Conservation (phyloP, 805 yeast genomes). For the Jamesozyma piceae region DNA sequence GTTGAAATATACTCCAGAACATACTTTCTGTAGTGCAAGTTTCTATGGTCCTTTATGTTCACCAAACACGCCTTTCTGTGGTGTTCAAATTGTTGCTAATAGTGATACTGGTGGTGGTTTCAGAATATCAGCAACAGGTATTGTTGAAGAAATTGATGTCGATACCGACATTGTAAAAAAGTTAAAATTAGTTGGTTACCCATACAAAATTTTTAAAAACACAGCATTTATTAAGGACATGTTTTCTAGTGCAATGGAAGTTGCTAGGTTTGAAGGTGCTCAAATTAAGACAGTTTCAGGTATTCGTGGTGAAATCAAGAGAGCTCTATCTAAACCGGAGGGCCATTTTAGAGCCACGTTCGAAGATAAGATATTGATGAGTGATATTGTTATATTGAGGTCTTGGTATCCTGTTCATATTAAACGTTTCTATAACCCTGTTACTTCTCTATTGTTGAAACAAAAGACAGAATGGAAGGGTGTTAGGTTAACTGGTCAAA, state of each 20-base stretch:
- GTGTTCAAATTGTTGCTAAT: constrained; percentile 79
- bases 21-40: constrained; percentile 89
- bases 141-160: constrained; percentile 86
- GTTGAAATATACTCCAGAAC: constrained; percentile 98
- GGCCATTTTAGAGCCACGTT: constrained; percentile 95
- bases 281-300: constrained; percentile 94
- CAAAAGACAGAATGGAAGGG: constrained; percentile 90
- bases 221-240: constrained; percentile 96
- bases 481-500: constrained; percentile 90
- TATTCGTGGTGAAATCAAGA: constrained; percentile 91
- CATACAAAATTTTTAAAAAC: constrained; percentile 85
- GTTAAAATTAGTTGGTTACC: constrained; percentile 88
- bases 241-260: constrained; percentile 88
- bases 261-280: constrained; percentile 97
- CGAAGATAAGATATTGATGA: constrained; percentile 87
- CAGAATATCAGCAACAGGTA: constrained; percentile 94
- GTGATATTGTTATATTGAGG: constrained; percentile 80
- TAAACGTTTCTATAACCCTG: constrained; percentile 90
- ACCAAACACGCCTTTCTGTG: constrained; percentile 96
- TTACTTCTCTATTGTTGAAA: constrained; percentile 70
- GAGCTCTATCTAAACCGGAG: constrained; percentile 89
- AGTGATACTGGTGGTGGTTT: constrained; percentile 80
- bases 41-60: constrained; percentile 96
- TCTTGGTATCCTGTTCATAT: constrained; percentile 96
- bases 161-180: constrained; percentile 89